phyloP scores from a whole-genome alignment of 2,329 filamentous ascomycete species.

The Beauveria pseudobassiana region DNA sequence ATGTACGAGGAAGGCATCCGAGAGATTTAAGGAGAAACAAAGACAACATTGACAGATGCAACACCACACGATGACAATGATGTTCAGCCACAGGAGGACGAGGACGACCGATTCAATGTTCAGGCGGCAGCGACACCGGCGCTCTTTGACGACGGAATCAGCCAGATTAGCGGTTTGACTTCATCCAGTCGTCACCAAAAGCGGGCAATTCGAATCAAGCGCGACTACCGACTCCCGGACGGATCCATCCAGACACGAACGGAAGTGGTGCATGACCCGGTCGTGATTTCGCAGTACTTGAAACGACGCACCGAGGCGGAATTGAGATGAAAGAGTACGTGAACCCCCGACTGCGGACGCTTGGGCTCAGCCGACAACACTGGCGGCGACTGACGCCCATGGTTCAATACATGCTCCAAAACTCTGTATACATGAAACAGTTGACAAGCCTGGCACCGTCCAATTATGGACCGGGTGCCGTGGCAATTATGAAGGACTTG shows the following conservation, averaged over 20 bases:
- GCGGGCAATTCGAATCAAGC: conserved; percentile 65
- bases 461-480: conserved; percentile 20
- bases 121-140: conserved; percentile 64
- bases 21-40: conserved; percentile 89
- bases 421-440: background rate
- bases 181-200: conserved; percentile 57
- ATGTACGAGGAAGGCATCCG: conserved; percentile 88
- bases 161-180: conserved; percentile 65
- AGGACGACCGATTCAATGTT: conserved; percentile 62
- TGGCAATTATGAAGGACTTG: conserved; percentile 23
- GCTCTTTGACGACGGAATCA: conserved; percentile 68
- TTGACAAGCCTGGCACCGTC: background rate
- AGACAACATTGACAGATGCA: conserved; percentile 64
- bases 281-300: conserved; percentile 83
- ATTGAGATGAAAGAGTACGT: conserved; percentile 66
- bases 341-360: background rate
- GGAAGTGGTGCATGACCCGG: conserved; percentile 67
- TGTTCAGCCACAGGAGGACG: conserved; percentile 49
- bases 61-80: conserved; percentile 61
- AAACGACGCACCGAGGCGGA: conserved; percentile 67
- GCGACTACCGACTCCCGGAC: conserved; percentile 42
- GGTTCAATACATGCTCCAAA: background rate
- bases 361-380: background rate
- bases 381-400: background rate
- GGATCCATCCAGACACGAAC: conserved; percentile 54